These are phyloP conservation scores for Biscogniauxia marginata DNA, from an alignment of 2,329 filamentous ascomycete species.

Conservation along the genomic window DNA sequence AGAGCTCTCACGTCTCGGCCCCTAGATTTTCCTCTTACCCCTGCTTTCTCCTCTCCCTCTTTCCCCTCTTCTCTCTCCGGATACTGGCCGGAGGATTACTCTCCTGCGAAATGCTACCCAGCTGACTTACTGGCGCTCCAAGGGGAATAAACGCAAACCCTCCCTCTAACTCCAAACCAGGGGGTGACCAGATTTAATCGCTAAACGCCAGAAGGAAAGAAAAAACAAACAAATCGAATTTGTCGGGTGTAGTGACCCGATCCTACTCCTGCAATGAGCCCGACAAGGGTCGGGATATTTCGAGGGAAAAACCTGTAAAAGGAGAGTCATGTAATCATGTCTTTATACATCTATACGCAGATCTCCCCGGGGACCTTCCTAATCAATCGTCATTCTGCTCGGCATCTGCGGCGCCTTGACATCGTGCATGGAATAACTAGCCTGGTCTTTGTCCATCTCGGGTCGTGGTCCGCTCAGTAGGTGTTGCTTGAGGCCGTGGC, in stretches of 20 bases:
- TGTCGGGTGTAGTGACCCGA: constrained; percentile 6
- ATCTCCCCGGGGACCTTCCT: constrained; percentile 22
- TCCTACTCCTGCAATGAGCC: constrained; percentile 6
- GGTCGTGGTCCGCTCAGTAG: constrained; percentile 55
- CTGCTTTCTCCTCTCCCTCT: background rate
- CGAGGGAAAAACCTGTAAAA: constrained; percentile 22
- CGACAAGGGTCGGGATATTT: constrained; percentile 27
- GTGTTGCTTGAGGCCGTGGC: constrained; percentile 84
- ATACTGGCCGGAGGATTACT: background rate
- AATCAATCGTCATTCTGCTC: constrained; percentile 63
- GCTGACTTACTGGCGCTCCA: background rate
- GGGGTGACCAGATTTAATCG: constrained; percentile 2
- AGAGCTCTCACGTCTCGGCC: too few relatives aligned
- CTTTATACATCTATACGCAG: constrained; percentile 30
- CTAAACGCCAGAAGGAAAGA: background rate
- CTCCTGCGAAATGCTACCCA: background rate
- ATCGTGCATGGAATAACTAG: constrained; percentile 55
- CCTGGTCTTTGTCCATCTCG: constrained; percentile 54
- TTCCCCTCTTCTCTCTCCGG: background rate
- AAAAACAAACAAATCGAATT: constrained; percentile 4
- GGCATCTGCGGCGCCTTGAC: constrained; percentile 52
- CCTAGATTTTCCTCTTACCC: background rate
- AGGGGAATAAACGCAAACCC: background rate
- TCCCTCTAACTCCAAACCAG: background rate
- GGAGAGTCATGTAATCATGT: constrained; percentile 30